Percentiles rank a stretch among this genome's conserved stretches.
phyloP scores from a whole-genome alignment of 257 asterid genomes.

The Solanum okadae region DNA sequence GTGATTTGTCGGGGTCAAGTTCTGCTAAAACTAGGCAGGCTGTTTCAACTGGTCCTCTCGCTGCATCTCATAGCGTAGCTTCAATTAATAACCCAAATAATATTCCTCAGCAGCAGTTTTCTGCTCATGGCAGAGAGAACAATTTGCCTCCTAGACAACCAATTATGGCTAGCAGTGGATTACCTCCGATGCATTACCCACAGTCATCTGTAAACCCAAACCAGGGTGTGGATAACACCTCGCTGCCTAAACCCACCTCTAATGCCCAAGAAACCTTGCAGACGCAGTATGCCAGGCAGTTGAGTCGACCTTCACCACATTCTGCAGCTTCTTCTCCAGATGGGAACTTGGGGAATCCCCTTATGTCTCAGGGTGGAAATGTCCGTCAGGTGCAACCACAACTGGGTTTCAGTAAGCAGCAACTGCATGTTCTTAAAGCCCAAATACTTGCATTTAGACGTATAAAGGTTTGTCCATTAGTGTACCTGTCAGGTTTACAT shows the following conservation, averaged over 20 bases:
- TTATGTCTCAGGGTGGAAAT: conserved; percentile 47
- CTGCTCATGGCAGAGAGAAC: conserved; percentile 57
- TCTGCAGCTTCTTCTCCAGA: conserved; percentile 52
- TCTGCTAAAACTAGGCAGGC: conserved; percentile 71
- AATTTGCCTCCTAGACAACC: conserved; percentile 75
- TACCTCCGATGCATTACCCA: conserved; percentile 41
- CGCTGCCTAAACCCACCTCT: conserved; percentile 34
- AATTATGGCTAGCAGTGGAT: conserved; percentile 44
- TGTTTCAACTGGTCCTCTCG: conserved; percentile 48
- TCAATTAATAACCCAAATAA: conserved; percentile 33
- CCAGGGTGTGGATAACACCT: conserved; percentile 59
- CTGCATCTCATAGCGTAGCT: conserved; percentile 34
- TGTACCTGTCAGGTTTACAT: conserved; percentile 1
- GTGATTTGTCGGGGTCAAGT: conserved; percentile 75
- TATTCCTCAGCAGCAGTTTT: conserved; percentile 48
- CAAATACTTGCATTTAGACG: conserved; percentile 99
- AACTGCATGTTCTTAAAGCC: conserved; percentile 90
- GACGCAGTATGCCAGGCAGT: conserved; percentile 44
- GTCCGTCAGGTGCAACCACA: conserved; percentile 36
- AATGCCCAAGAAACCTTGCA: conserved; percentile 48
- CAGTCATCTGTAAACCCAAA: conserved; percentile 43
- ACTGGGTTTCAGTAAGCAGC: conserved; percentile 86
- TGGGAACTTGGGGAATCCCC: conserved; percentile 45
- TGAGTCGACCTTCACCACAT: conserved; percentile 52
- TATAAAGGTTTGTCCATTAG: conserved; percentile 57